A percentile compares a stretch with the other conserved stretches of the same genome.
Evolutionary conservation across 2,329 filamentous ascomycete genomes (phyloP).

Genomic region (Dryadomyces quercus-mongolicae): DNA sequence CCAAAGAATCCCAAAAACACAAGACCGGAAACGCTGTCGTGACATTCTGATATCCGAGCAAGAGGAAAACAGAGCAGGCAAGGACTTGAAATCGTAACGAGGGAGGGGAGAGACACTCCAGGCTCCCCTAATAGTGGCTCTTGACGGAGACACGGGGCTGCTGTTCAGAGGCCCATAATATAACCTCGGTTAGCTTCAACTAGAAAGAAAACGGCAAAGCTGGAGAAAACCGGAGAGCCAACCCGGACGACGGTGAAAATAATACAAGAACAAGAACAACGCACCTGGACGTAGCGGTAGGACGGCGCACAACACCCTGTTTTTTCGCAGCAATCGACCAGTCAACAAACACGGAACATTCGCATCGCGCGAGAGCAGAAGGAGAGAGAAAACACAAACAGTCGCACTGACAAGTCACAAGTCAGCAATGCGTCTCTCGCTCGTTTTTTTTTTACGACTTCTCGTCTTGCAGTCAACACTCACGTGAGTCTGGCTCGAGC

Average conservation of each 20-base stretch:
- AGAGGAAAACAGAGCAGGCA: neutral
- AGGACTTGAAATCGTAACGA: neutral
- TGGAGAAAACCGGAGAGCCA: slow-evolving; percentile 6
- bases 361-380: neutral
- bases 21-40: neutral
- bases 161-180: neutral
- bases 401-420: slow-evolving; percentile 10
- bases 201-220: neutral
- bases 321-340: neutral
- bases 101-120: neutral
- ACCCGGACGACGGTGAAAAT: neutral
- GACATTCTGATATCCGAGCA: neutral
- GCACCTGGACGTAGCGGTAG: slow-evolving; percentile 6
- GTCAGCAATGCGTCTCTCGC: neutral
- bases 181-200: slow-evolving; percentile 8
- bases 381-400: slow-evolving; percentile 6
- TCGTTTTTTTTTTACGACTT: neutral
- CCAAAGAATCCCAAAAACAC: neutral
- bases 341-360: neutral
- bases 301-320: slow-evolving; percentile 9
- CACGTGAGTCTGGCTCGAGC: slow-evolving; percentile 53
- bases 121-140: slow-evolving; percentile 5
- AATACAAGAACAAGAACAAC: neutral
- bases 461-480: slow-evolving; percentile 16
- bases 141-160: slow-evolving; percentile 5